Evolutionary conservation across 495 filamentous ascomycete species (phyloP).

Genomic region (Penicillium paxilli): DNA sequence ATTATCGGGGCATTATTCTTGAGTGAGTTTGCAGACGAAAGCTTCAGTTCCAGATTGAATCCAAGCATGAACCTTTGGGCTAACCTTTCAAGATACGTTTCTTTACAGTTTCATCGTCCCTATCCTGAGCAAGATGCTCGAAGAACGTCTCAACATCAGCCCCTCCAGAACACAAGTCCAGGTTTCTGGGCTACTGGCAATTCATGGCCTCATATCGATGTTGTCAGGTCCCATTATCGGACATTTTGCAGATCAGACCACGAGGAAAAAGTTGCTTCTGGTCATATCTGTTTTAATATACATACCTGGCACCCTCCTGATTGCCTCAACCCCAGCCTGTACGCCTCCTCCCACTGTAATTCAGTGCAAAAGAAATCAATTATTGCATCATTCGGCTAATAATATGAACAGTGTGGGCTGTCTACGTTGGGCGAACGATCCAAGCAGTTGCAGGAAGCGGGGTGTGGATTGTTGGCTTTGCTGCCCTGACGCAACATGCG

Average conservation of each 20-base stretch:
- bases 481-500: conserved; percentile 11
- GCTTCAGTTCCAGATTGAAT: too few species aligned
- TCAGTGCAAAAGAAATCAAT: too few species aligned
- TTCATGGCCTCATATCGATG: conserved; percentile 18
- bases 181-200: conserved; percentile 16
- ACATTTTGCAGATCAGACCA: conserved; percentile 27
- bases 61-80: too few species aligned
- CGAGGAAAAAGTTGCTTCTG: conserved; percentile 15
- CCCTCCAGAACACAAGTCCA: conserved; percentile 19
- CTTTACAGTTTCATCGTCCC: conserved; percentile 30
- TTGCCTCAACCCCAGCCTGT: conserved; percentile 4
- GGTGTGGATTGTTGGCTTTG: conserved; percentile 20
- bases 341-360: too few species aligned
- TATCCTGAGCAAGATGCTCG: conserved; percentile 28
- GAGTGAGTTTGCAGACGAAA: too few species aligned
- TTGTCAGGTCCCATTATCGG: conserved; percentile 23
- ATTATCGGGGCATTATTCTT: too few species aligned
- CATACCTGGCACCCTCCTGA: conserved; percentile 21
- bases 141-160: conserved; percentile 21
- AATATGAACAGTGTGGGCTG: conserved; percentile 2
- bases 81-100: conserved; percentile 21
- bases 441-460: conserved; percentile 14
- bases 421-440: conserved; percentile 17
- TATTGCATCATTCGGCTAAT: neutral
- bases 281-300: conserved; percentile 17